These are phyloP conservation scores for Rhynchospora tenuis DNA, from an alignment of 176 grass and related monocot genomes.

Conservation along the genomic window DNA sequence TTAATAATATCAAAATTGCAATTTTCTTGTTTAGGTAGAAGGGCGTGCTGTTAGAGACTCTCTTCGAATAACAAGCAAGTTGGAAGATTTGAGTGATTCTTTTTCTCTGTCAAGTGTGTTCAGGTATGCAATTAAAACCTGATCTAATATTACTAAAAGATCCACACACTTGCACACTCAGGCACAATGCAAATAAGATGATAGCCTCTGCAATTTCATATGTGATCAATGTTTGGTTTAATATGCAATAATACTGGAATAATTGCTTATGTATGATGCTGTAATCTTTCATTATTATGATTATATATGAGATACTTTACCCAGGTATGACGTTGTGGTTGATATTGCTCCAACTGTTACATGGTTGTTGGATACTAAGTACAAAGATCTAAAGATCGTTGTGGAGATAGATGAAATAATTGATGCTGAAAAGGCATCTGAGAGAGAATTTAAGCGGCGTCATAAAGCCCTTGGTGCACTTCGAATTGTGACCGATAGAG, in stretches of 20 bases:
- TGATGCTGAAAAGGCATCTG: slow-evolving; percentile 59
- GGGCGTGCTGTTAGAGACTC: slow-evolving; percentile 91
- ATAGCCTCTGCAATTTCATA: slow-evolving; percentile 1
- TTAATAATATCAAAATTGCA: slow-evolving; percentile 10
- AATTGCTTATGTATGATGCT: neutral
- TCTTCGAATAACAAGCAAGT: slow-evolving; percentile 65
- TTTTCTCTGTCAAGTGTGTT: slow-evolving; percentile 67
- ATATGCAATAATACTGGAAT: neutral
- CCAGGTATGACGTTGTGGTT: slow-evolving; percentile 82
- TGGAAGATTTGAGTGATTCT: slow-evolving; percentile 59
- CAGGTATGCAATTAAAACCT: slow-evolving; percentile 40
- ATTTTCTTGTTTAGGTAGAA: slow-evolving; percentile 51
- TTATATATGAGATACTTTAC: slow-evolving; percentile 13
- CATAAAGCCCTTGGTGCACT: slow-evolving; percentile 74
- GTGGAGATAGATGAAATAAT: slow-evolving; percentile 85
- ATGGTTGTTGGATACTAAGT: slow-evolving; percentile 80
- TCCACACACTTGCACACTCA: neutral
- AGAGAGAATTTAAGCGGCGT: slow-evolving; percentile 61
- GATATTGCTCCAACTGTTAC: slow-evolving; percentile 64
- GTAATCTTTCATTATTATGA: slow-evolving; percentile 1
- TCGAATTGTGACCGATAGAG: slow-evolving; percentile 70
- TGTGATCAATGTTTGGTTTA: neutral
- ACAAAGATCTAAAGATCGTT: slow-evolving; percentile 86
- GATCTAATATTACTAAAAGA: neutral
- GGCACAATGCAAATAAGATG: neutral